Evolutionary conservation across 1,284 basidiomycete species (phyloP), one percentile per base, ranked within the genome.

Genomic region (Puccinia horiana): DNA sequence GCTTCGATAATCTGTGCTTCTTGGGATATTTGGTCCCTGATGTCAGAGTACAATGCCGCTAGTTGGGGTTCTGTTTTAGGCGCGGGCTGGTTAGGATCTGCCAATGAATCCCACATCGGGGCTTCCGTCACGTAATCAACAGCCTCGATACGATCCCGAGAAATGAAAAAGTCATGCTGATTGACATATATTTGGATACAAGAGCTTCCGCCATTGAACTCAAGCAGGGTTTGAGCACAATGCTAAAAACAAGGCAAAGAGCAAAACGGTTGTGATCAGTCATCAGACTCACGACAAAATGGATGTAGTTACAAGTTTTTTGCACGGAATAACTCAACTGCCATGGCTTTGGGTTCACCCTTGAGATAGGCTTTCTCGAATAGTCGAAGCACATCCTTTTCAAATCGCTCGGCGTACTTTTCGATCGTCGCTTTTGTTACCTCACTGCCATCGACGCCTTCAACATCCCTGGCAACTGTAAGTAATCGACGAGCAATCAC

Each of bases 121-220:
- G 69, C 52, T 20, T 16, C 74, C 49, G 73, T n/a, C 58, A 83
- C 81, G 26, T 84, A 82, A 5, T 87, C 87, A 29, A 87, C 86
- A 54, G 89, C 88, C 49, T 88, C 83, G 14, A 89, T 86, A 80
- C 93, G 91, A 86, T 97, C 96, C 83, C 89, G 89, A n/a, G 88
- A 89, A 86, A 98, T 97, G 89, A 98, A 98, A 89, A 98, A 98
- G 87, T 99, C 97, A 86, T 99, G 97, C 87, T 99, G 97, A 85
- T 99, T 99, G 83, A 99, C 97, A 86, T 99, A 99, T 42, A 99
- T 94, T 87, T 98, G 96, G 6, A 99, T 94, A 86, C 96, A 99
- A 5, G 94, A 96, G 54, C 93, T 90, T 14, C 97, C 97, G 3
- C 97, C 97, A 85, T 99, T 99, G 89, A 99, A 99, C 86, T 98